Percentiles rank a stretch among this genome's conserved stretches.
Conservation (phyloP, 228 moss, liverwort and hornwort species). For the Sphagnum fallax region DNA sequence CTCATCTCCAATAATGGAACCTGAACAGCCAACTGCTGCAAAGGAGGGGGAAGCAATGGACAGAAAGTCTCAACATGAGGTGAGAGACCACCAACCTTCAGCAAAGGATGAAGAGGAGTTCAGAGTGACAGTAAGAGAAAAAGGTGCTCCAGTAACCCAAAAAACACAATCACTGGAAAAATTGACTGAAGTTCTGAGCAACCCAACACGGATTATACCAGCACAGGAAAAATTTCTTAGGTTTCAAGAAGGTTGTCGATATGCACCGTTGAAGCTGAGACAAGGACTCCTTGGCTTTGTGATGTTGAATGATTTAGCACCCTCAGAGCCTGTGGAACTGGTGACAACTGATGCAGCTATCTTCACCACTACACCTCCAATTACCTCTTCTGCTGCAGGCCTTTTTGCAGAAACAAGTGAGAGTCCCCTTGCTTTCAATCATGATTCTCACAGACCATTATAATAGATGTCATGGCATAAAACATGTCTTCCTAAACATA, state of each 20-base stretch:
- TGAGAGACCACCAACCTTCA: constrained; percentile 23
- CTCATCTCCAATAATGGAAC: constrained; percentile 27
- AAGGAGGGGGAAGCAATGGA: constrained; percentile 90
- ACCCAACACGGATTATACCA: constrained; percentile 83
- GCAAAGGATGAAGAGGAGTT: constrained; percentile 11
- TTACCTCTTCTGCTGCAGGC: constrained; percentile 30
- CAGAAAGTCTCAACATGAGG: constrained; percentile 7
- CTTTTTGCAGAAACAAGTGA: constrained; percentile 25
- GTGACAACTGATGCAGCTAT: constrained; percentile 6
- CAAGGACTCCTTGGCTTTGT: constrained; percentile 77
- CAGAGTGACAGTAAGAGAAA: no score
- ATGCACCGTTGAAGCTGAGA: constrained; percentile 57
- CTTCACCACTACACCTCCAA: constrained; percentile 10
- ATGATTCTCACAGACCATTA: constrained; percentile 67
- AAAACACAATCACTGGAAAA: no score
- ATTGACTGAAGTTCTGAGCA: constrained; percentile 44
- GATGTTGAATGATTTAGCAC: constrained; percentile 65
- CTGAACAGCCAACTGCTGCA: constrained; percentile 36
- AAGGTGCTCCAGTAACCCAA: no score
- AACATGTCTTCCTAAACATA: background rate
- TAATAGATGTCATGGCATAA: constrained; percentile 48
- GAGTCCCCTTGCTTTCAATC: no score
- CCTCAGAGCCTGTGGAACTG: constrained; percentile 68
- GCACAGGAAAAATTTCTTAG: constrained; percentile 75
- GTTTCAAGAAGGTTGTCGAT: constrained; percentile 65